Percentiles rank a stretch among this genome's conserved stretches.
Evolutionary conservation across 805 yeast genomes (phyloP).

Genomic region (Phaffomyces thermotolerans): DNA sequence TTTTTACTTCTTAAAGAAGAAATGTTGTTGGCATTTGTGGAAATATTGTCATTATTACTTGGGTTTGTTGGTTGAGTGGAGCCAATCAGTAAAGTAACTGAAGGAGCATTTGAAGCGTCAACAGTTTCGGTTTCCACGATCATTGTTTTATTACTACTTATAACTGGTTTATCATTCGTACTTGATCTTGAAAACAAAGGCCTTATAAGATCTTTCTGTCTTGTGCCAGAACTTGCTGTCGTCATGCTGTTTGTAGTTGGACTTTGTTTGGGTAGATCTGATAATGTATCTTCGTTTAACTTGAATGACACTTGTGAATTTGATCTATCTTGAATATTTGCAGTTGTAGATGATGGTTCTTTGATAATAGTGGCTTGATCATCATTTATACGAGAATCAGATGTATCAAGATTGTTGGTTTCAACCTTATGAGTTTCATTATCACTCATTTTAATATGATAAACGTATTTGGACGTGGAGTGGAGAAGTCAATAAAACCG

Average conservation of each 20-base stretch:
- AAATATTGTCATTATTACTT: neutral
- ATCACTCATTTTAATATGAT: no score
- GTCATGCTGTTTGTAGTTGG: neutral
- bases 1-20: slow-evolving; percentile 29
- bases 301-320: slow-evolving; percentile 4
- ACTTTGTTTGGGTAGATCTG: neutral
- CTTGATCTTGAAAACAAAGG: slow-evolving; percentile 21
- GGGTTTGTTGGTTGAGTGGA: neutral
- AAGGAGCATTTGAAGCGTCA: slow-evolving; percentile 31
- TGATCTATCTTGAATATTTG: neutral
- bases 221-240: neutral
- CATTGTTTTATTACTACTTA: slow-evolving; percentile 28
- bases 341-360: no score
- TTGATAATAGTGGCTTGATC: no score
- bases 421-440: no score
- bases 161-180: slow-evolving; percentile 18
- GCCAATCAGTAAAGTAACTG: slow-evolving; percentile 22
- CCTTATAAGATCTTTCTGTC: slow-evolving; percentile 19
- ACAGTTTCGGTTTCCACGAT: slow-evolving; percentile 61
- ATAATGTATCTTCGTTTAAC: neutral
- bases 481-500: no score
- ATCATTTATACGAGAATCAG: no score
- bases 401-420: no score
- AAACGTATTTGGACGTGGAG: no score
- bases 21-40: slow-evolving; percentile 13